These are phyloP conservation scores for Apiospora pterosperma DNA, from an alignment of 2,329 filamentous ascomycete genomes.

Conservation along the genomic window DNA sequence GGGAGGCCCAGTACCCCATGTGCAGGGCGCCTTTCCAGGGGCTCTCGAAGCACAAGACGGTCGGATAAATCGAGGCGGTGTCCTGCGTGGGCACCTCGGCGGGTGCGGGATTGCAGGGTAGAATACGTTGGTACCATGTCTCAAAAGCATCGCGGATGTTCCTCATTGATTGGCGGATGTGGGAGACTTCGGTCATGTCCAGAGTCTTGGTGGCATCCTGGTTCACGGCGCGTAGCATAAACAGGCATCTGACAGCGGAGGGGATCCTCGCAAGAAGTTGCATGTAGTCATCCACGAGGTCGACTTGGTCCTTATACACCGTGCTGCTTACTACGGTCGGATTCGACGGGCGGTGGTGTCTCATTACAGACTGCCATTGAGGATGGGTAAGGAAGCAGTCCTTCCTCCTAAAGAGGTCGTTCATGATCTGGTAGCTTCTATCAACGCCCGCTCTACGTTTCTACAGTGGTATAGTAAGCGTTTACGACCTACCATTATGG, in stretches of 20 bases:
- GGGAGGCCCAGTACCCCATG: slow-evolving; percentile 34
- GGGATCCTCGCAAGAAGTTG: slow-evolving; percentile 31
- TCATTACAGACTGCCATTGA: slow-evolving; percentile 33
- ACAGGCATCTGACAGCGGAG: slow-evolving; percentile 28
- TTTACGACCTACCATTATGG: slow-evolving; percentile 6
- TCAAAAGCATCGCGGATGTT: slow-evolving; percentile 26
- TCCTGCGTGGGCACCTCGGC: slow-evolving; percentile 26
- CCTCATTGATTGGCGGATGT: slow-evolving; percentile 24
- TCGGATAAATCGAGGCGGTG: slow-evolving; percentile 28
- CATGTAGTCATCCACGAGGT: slow-evolving; percentile 31
- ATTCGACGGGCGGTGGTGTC: background rate
- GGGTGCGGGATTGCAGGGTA: slow-evolving; percentile 19
- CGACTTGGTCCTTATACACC: slow-evolving; percentile 16
- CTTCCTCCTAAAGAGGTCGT: slow-evolving; percentile 9
- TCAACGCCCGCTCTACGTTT: background rate
- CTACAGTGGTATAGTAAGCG: background rate
- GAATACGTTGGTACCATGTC: slow-evolving; percentile 29
- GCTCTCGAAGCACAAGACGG: slow-evolving; percentile 27
- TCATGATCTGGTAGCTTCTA: slow-evolving; percentile 5
- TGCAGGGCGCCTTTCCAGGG: slow-evolving; percentile 32
- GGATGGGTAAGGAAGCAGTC: slow-evolving; percentile 33
- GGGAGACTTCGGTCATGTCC: slow-evolving; percentile 24
- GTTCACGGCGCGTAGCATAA: slow-evolving; percentile 27
- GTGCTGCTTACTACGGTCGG: slow-evolving; percentile 19
- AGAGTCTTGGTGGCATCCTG: slow-evolving; percentile 22